Evolutionary conservation across 306 rosid species (phyloP).

Genomic region (Prunus kanzakura): DNA sequence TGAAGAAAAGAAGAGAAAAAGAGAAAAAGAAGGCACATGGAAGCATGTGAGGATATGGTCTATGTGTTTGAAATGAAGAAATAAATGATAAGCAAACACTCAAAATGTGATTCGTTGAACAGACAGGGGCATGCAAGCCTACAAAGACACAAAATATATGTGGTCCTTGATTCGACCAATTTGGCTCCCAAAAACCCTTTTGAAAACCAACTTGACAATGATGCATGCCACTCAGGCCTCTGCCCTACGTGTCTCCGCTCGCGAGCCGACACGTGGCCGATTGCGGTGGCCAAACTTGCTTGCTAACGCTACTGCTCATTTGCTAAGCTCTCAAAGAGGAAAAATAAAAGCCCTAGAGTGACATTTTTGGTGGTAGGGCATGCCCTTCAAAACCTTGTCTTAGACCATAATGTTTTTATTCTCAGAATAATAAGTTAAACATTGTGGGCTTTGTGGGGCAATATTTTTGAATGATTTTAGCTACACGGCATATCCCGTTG

Average conservation of each 20-base stretch:
- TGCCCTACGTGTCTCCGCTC: conserved; percentile 7
- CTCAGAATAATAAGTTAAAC: not conserved
- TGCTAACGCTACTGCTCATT: not conserved
- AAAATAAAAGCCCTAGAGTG: conserved; percentile 9
- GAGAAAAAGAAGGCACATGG: conserved; percentile 63
- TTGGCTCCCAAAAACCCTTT: conserved; percentile 19
- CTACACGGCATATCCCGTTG: not conserved
- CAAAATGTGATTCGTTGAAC: conserved; percentile 27
- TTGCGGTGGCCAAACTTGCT: conserved; percentile 38
- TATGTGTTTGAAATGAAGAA: conserved; percentile 22
- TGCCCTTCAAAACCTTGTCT: conserved; percentile 21
- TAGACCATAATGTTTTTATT: conserved; percentile 24
- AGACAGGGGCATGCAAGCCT: not conserved
- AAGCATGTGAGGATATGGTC: conserved; percentile 51
- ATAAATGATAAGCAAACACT: conserved; percentile 25
- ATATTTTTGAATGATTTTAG: not conserved
- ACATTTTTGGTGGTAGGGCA: conserved; percentile 6
- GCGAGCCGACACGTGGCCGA: conserved; percentile 27
- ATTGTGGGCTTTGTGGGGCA: not conserved
- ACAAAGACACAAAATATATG: conserved; percentile 4
- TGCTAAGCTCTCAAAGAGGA: conserved; percentile 25
- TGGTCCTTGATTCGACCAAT: conserved; percentile 34
- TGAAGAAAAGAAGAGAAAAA: conserved; percentile 13
- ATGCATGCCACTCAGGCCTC: conserved; percentile 26
- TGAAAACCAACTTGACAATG: conserved; percentile 16